Evolutionary conservation across 352 stramenopile species (phyloP).

Genomic region (Globisporangium camurandrum): DNA sequence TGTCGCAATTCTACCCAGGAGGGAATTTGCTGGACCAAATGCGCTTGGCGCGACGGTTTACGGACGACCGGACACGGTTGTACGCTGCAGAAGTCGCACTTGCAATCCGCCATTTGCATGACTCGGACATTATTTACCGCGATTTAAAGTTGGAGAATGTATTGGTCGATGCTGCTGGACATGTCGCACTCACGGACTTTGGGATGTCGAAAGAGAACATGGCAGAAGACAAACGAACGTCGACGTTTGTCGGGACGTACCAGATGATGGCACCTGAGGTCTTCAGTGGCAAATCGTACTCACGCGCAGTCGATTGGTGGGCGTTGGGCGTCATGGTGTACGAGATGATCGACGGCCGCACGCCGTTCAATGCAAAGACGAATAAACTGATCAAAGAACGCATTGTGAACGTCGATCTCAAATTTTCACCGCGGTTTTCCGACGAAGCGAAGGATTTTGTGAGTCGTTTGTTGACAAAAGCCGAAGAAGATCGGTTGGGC

Average conservation of each 20-base stretch:
- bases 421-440: conserved; percentile 75
- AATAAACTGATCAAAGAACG: conserved; percentile 82
- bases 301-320: conserved; percentile 86
- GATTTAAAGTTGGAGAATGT: conserved; percentile 99
- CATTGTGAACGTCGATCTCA: conserved; percentile 78
- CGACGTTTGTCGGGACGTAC: conserved; percentile 89
- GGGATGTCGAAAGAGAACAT: conserved; percentile 99
- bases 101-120: conserved; percentile 91
- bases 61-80: conserved; percentile 89
- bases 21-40: conserved; percentile 94
- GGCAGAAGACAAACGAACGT: conserved; percentile 61
- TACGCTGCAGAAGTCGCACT: conserved; percentile 96
- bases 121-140: conserved; percentile 95
- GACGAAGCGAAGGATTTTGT: conserved; percentile 84
- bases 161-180: conserved; percentile 91
- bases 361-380: conserved; percentile 84
- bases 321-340: conserved; percentile 84
- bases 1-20: conserved; percentile 95
- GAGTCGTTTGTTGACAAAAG: conserved; percentile 89
- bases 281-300: conserved; percentile 83
- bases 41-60: conserved; percentile 85
- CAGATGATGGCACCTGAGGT: conserved; percentile 91
- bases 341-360: conserved; percentile 84
- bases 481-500: conserved; percentile 89
- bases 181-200: conserved; percentile 98